Evolutionary conservation across 2,329 filamentous ascomycete species (phyloP).

Genomic region (Colletotrichum camelliae): DNA sequence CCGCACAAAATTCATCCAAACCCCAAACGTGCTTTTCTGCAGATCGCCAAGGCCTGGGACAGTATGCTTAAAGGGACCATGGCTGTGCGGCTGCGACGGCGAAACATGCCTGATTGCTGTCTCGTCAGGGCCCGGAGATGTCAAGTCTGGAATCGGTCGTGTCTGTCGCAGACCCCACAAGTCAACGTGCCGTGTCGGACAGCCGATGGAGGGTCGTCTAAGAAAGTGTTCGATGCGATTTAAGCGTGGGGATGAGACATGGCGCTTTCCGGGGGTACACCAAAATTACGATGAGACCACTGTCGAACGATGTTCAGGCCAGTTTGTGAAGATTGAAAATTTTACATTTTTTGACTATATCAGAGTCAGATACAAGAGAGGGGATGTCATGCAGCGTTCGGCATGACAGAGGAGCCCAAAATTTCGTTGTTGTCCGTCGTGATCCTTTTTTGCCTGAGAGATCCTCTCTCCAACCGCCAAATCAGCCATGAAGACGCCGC

Average conservation of each 20-base stretch:
- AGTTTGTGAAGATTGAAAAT: neutral
- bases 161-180: neutral
- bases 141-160: neutral
- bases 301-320: neutral
- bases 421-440: constrained; percentile 8
- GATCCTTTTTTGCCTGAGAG: constrained; percentile 2
- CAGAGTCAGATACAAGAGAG: constrained; percentile 38
- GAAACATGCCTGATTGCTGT: neutral
- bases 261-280: neutral
- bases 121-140: neutral
- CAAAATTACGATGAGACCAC: neutral
- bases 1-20: neutral
- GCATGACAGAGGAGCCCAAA: constrained; percentile 20
- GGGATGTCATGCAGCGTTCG: constrained; percentile 37
- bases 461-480: constrained; percentile 4
- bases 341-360: constrained; percentile 1
- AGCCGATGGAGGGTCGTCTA: neutral
- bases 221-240: neutral
- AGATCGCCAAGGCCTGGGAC: neutral
- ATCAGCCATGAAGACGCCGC: constrained; percentile 36
- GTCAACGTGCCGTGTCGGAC: neutral
- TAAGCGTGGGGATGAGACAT: neutral
- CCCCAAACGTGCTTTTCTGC: neutral
- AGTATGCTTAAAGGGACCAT: neutral
- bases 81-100: neutral